Evolutionary conservation across 768 basidiomycete genomes (phyloP).

Genomic region (Suillus americanus): DNA sequence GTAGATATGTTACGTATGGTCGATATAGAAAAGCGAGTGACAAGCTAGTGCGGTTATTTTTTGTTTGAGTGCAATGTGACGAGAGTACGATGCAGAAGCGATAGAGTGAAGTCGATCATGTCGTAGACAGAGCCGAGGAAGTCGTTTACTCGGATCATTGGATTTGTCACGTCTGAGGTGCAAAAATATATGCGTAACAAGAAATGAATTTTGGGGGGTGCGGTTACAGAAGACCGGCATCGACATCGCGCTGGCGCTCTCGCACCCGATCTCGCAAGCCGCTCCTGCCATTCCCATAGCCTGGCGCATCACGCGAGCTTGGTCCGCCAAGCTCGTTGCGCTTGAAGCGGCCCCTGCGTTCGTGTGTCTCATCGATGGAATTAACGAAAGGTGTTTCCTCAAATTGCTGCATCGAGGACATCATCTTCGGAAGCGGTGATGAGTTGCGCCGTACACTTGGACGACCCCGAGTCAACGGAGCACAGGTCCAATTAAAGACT

Average conservation of each 20-base stretch:
- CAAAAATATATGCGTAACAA: conserved; percentile 10
- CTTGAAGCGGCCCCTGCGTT: conserved; percentile 53
- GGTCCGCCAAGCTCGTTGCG: conserved; percentile 52
- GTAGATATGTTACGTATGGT: conserved; percentile 37
- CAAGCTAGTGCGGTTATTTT: conserved; percentile 24
- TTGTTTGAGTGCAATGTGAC: conserved; percentile 19
- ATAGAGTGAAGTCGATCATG: conserved; percentile 13
- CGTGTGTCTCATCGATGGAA: conserved; percentile 20
- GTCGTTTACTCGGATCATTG: conserved; percentile 15
- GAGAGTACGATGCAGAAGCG: conserved; percentile 18
- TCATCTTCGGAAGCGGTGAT: conserved; percentile 55
- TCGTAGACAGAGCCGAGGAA: conserved; percentile 24
- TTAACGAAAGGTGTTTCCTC: conserved; percentile 30
- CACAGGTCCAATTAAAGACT: conserved; percentile 48
- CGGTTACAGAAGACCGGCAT: conserved; percentile 24
- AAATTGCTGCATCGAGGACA: conserved; percentile 35
- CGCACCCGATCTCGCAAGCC: conserved; percentile 46
- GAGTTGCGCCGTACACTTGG: conserved; percentile 53
- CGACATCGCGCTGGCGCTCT: conserved; percentile 28
- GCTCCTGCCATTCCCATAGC: conserved; percentile 64
- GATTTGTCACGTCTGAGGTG: conserved; percentile 12
- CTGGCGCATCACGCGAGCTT: conserved; percentile 50
- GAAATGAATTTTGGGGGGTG: background rate
- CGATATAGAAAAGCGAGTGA: conserved; percentile 27
- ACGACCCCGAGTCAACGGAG: conserved; percentile 42